These are phyloP conservation scores for Ceratocystis harringtonii DNA, from an alignment of 2,329 filamentous ascomycete species.

Conservation along the genomic window DNA sequence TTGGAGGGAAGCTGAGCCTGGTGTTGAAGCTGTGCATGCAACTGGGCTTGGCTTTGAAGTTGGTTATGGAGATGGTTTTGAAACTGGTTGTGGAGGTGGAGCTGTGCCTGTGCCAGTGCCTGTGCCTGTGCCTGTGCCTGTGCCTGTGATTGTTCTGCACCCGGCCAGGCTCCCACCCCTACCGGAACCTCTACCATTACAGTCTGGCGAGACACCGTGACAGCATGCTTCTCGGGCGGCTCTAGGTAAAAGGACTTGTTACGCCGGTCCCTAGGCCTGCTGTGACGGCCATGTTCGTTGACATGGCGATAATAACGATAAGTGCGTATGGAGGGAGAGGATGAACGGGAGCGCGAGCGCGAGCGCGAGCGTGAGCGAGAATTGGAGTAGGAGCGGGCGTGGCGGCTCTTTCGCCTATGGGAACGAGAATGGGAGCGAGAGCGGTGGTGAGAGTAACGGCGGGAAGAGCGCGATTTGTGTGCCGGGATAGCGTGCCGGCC, in stretches of 20 bases:
- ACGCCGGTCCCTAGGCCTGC: neutral
- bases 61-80: neutral
- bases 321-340: neutral
- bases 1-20: neutral
- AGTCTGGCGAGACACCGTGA: neutral
- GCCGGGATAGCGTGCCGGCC: neutral
- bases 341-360: neutral
- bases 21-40: neutral
- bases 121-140: neutral
- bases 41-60: neutral
- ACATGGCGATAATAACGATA: neutral
- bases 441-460: neutral
- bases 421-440: neutral
- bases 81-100: neutral
- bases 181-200: neutral
- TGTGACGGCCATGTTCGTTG: neutral
- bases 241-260: neutral
- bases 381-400: neutral
- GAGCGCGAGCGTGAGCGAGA: neutral
- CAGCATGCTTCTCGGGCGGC: neutral
- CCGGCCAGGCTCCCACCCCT: neutral
- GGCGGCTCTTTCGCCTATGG: neutral
- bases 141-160: neutral
- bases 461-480: neutral
- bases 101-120: neutral